Evolutionary conservation across 164 flowering plant species (phyloP).

Genomic region (Vitis rupestris): DNA sequence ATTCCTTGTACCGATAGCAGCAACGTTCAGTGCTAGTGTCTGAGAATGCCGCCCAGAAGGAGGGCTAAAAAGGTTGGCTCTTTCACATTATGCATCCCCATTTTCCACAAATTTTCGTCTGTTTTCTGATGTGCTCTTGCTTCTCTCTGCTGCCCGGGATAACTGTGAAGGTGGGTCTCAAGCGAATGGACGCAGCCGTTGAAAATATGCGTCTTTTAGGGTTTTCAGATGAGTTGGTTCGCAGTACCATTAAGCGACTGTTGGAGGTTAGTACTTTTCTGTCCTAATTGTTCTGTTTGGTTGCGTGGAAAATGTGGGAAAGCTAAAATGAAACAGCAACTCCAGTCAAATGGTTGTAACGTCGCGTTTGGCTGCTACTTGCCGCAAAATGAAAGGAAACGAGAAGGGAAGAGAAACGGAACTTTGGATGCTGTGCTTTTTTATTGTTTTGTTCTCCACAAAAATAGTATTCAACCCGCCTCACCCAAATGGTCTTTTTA

Average conservation of each 20-base stretch:
- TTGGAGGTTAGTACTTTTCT: constrained; percentile 23
- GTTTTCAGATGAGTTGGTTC: constrained; percentile 20
- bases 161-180: constrained; percentile 23
- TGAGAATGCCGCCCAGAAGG: neutral
- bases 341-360: too few species aligned
- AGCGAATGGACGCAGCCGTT: constrained; percentile 36
- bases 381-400: too few species aligned
- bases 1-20: too few species aligned
- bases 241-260: constrained; percentile 22
- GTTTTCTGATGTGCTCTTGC: neutral
- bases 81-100: too few species aligned
- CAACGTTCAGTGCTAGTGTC: neutral
- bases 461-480: too few species aligned
- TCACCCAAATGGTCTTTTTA: too few species aligned
- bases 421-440: too few species aligned
- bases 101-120: neutral
- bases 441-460: too few species aligned
- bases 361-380: too few species aligned
- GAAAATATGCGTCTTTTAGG: constrained; percentile 34
- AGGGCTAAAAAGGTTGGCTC: neutral
- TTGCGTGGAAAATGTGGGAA: too few species aligned
- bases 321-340: too few species aligned
- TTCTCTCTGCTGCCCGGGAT: neutral
- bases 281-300: neutral
- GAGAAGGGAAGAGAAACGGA: too few species aligned